Evolutionary conservation across 192 early-diverging fungal species (phyloP).

Genomic region (Obelidium mucronatum): DNA sequence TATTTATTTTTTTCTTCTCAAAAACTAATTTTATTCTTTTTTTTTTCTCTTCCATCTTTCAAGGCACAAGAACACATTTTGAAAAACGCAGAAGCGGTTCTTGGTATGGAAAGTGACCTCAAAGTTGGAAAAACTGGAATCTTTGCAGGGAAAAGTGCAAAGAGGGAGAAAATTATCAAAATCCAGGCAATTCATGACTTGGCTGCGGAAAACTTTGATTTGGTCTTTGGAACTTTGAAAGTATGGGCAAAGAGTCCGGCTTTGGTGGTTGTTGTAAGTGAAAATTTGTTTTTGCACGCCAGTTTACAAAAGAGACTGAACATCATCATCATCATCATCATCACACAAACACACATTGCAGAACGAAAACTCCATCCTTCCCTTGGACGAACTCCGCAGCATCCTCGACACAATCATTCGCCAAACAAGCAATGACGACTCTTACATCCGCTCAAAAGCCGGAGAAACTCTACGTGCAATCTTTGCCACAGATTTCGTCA

Average conservation of each 20-base stretch:
- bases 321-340: background rate
- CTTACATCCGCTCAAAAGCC: constrained; percentile 74
- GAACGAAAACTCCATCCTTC: constrained; percentile 67
- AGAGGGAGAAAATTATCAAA: constrained; percentile 57
- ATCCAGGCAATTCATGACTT: constrained; percentile 49
- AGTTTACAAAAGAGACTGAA: no score
- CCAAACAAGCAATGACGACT: constrained; percentile 77
- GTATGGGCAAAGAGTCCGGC: constrained; percentile 79
- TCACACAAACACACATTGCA: constrained; percentile 40
- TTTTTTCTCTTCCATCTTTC: constrained; percentile 3
- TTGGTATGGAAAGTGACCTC: constrained; percentile 30
- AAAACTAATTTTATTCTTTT: constrained; percentile 14
- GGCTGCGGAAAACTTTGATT: constrained; percentile 77
- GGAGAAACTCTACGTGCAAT: constrained; percentile 77
- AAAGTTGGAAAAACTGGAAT: constrained; percentile 31
- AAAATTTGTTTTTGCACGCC: no score
- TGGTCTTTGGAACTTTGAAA: constrained; percentile 79
- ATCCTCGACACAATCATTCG: constrained; percentile 76
- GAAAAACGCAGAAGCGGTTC: constrained; percentile 17
- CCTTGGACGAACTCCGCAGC: constrained; percentile 74
- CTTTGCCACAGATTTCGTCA: constrained; percentile 72
- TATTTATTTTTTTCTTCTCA: background rate
- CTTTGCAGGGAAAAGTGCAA: constrained; percentile 39
- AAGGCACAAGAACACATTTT: constrained; percentile 33
- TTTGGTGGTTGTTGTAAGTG: constrained; percentile 73